Conservation (phyloP, 306 rosid genomes). For the Gastrolobium villosum region DNA sequence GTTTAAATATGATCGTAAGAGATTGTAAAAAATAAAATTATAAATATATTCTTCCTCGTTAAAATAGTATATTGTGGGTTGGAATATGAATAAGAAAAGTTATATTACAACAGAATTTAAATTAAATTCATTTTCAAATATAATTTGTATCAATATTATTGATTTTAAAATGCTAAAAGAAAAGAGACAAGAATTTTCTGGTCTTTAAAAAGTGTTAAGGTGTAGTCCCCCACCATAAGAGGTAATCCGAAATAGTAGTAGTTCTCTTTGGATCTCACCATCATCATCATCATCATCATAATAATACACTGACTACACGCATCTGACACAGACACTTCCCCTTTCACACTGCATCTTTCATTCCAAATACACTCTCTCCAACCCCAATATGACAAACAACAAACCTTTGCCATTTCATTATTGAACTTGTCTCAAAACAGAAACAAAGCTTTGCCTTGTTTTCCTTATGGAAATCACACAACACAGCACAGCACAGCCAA, state of each 20-base stretch:
- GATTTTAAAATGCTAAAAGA: not conserved
- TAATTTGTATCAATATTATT: too few species aligned
- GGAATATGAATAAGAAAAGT: not conserved
- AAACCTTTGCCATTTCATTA: conserved; percentile 43
- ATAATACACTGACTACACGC: conserved; percentile 41
- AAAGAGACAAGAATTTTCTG: conserved; percentile 24
- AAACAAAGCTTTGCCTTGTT: conserved; percentile 10
- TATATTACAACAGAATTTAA: not conserved
- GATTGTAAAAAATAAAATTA: too few species aligned
- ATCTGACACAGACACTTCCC: conserved; percentile 45
- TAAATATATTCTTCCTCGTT: too few species aligned
- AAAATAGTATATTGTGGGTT: too few species aligned
- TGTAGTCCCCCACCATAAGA: conserved; percentile 42
- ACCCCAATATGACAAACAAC: conserved; percentile 47
- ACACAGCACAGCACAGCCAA: conserved; percentile 8
- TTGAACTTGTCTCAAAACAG: conserved; percentile 21
- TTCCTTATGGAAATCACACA: conserved; percentile 26
- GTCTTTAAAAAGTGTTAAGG: conserved; percentile 35
- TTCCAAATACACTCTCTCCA: conserved; percentile 30
- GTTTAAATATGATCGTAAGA: too few species aligned
- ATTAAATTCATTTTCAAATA: not conserved
- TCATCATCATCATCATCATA: conserved; percentile 3
- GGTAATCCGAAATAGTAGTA: conserved; percentile 35
- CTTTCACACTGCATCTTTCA: conserved; percentile 34
- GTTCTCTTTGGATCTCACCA: conserved; percentile 46